Evolutionary conservation across 75 land plant genomes (phyloP).

Genomic region (Cunninghamia lanceolata): DNA sequence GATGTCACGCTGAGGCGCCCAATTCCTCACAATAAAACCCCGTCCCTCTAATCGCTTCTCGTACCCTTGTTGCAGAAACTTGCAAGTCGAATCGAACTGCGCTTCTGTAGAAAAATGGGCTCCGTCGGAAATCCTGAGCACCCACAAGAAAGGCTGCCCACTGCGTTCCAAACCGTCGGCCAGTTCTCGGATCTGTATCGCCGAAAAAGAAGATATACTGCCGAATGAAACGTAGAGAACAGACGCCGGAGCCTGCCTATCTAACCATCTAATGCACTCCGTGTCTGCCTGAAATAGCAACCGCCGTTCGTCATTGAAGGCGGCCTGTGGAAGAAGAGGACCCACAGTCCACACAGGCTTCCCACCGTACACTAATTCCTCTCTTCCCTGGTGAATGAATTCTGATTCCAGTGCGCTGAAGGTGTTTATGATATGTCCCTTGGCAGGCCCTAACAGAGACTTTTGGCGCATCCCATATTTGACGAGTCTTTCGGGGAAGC

Average conservation of each 20-base stretch:
- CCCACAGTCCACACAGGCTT: background rate
- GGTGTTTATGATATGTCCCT: too few species aligned
- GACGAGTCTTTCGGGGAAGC: too few species aligned
- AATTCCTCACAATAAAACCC: slow-evolving; percentile 9
- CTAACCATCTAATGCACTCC: slow-evolving; percentile 13
- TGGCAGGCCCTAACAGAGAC: too few species aligned
- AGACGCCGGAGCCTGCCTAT: slow-evolving; percentile 1
- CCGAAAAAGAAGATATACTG: slow-evolving; percentile 8
- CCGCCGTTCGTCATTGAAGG: background rate
- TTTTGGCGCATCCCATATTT: too few species aligned
- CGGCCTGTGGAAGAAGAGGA: background rate
- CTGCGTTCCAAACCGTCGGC: slow-evolving; percentile 11
- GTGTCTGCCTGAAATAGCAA: background rate
- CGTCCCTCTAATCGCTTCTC: slow-evolving; percentile 6
- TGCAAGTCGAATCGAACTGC: background rate
- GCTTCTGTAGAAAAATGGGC: background rate
- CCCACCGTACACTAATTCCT: background rate
- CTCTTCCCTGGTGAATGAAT: background rate
- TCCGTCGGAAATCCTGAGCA: background rate
- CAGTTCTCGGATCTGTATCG: slow-evolving; percentile 13
- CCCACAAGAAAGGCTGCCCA: slow-evolving; percentile 23
- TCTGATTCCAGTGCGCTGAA: too few species aligned
- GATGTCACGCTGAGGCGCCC: slow-evolving; percentile 18
- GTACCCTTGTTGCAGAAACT: slow-evolving; percentile 18
- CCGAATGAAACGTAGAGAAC: slow-evolving; percentile 22